Evolutionary conservation across 2,329 filamentous ascomycete genomes (phyloP), one percentile per base, ranked within the genome.

Genomic region (Trichoderma guizhouense): DNA sequence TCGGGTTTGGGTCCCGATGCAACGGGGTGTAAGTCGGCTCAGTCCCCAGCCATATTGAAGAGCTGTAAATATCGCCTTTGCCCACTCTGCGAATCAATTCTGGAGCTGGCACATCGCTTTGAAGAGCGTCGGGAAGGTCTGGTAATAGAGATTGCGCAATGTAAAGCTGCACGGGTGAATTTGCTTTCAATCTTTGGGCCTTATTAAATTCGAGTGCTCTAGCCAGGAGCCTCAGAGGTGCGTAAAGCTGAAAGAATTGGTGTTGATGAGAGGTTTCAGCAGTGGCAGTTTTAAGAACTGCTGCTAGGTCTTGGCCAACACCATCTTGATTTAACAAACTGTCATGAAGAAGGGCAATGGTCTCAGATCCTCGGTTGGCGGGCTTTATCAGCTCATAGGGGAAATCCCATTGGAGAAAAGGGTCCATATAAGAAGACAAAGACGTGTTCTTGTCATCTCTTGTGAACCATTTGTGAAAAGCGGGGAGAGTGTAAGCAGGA

Each of bases 1-100:
- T 99, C 0, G 94, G 94, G 77, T 98, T 98, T 0, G 96, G 96
- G 77, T 99, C 96, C 69, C 92, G 89, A 81, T 99, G 96, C 3
- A 97, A 84, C 4, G 96, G 94, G 0, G 96, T 98, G 76, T 94
- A 94, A 0, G 95, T 98, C 0, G 94, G 94, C 51, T 94, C 90
- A 15, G 91, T 85, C 1, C 96, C 96, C 14, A 98, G 86, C 95
- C 95, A 99, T 57, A 98, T 84, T 76, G 93, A 97, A 0, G 92
- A 91, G 76, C 87, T 89, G 79, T 98, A 98, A n/a, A 98, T 82
- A 79, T 98, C 95, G 3, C 93, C 94, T 75, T 88, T 92, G 0
- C 93, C 93, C 1, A 89, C 86, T 7, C 83, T 79, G 4, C 78
- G 80, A 4, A 97, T 89, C 5, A 95, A 77, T 0, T 84, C 79